phyloP scores from a whole-genome alignment of 495 filamentous ascomycete species.

The Penicillium soppii region DNA sequence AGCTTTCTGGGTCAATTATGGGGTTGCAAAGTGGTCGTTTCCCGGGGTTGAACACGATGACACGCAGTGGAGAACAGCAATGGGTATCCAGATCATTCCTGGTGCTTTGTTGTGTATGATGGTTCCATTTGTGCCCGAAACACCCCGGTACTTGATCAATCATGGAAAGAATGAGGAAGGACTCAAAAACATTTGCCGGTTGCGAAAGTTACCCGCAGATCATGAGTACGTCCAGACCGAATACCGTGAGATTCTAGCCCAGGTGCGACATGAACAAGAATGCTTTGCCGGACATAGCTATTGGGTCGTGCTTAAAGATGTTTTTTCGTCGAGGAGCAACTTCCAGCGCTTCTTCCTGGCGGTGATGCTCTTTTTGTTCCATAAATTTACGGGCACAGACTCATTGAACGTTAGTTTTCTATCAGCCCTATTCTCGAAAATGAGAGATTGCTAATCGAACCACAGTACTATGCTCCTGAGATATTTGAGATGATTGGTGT shows the following conservation, averaged over 20 bases:
- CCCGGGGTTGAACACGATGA: slow-evolving; percentile 28
- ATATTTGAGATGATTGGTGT: slow-evolving; percentile 44
- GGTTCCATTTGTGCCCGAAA: slow-evolving; percentile 54
- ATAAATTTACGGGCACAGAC: slow-evolving; percentile 44
- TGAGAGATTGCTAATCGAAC: background rate
- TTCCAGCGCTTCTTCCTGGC: slow-evolving; percentile 30
- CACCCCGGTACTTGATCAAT: slow-evolving; percentile 51
- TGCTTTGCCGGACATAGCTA: slow-evolving; percentile 24
- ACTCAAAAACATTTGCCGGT: slow-evolving; percentile 53
- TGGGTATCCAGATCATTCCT: slow-evolving; percentile 51
- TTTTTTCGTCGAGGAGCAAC: slow-evolving; percentile 21
- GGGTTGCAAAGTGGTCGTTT: slow-evolving; percentile 22
- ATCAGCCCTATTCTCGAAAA: no score
- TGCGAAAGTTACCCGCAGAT: slow-evolving; percentile 54
- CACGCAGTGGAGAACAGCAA: slow-evolving; percentile 46
- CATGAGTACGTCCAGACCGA: slow-evolving; percentile 57
- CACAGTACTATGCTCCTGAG: slow-evolving; percentile 40
- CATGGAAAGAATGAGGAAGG: slow-evolving; percentile 50
- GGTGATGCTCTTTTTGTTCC: slow-evolving; percentile 39
- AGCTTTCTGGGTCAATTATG: slow-evolving; percentile 29
- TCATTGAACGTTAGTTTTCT: slow-evolving; percentile 25
- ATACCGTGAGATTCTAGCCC: slow-evolving; percentile 24
- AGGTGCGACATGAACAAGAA: slow-evolving; percentile 28
- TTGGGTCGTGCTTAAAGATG: slow-evolving; percentile 26
- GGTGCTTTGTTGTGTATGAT: slow-evolving; percentile 53